These are phyloP conservation scores for Ophiostoma australiae DNA, from an alignment of 2,329 filamentous ascomycete species.

Conservation along the genomic window DNA sequence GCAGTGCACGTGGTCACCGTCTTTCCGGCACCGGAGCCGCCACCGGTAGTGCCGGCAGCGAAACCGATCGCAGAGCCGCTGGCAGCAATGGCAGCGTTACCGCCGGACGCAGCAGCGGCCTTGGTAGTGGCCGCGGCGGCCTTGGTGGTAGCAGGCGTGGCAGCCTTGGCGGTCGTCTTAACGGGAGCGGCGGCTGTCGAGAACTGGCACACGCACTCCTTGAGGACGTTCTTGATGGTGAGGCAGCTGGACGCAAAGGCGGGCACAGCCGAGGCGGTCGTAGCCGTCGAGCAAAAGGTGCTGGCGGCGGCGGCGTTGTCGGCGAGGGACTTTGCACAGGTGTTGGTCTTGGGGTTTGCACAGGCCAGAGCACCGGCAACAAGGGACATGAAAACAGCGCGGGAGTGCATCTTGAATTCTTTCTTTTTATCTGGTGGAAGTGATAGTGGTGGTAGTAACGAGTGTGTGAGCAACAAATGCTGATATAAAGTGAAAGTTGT, in stretches of 20 bases:
- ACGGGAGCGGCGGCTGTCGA: background rate
- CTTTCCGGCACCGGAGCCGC: background rate
- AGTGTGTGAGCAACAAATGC: background rate
- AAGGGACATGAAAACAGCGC: slow-evolving; percentile 9
- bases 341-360: slow-evolving; percentile 3
- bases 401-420: background rate
- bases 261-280: background rate
- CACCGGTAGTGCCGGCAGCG: slow-evolving; percentile 2
- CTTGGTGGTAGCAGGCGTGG: background rate
- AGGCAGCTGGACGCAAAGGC: slow-evolving; percentile 2
- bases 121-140: background rate
- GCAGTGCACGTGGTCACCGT: background rate
- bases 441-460: background rate
- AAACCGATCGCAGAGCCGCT: slow-evolving; percentile 4
- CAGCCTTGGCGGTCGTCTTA: background rate
- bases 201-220: slow-evolving; percentile 5
- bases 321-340: background rate
- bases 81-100: background rate
- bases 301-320: slow-evolving; percentile 1
- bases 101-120: background rate
- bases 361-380: slow-evolving; percentile 5
- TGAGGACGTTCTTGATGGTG: background rate
- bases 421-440: background rate
- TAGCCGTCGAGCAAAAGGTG: background rate
- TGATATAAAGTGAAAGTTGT: background rate